A percentile compares a stretch with the other conserved stretches of the same genome.
phyloP scores from a whole-genome alignment of 176 grass and related monocot genomes.

The Eremochloa ophiuroides region DNA sequence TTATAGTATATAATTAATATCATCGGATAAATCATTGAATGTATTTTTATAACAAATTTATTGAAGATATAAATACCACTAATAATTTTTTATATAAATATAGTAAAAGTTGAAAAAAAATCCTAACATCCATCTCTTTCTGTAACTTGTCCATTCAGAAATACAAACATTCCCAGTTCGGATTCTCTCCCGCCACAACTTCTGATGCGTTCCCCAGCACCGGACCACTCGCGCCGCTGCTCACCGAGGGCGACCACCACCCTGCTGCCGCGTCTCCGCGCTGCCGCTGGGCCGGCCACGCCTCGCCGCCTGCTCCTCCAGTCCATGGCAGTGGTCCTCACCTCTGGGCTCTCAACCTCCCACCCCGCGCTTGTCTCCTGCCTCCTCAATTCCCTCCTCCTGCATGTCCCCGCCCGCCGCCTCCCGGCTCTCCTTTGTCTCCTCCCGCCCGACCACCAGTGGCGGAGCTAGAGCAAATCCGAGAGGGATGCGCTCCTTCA shows the following conservation, averaged over 20 bases:
- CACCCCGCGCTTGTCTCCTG: conserved; percentile 26
- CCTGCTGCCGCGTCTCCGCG: conserved; percentile 23
- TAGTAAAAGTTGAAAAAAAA: too few relatives aligned
- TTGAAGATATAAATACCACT: too few relatives aligned
- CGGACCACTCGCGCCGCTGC: not conserved
- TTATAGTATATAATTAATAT: too few relatives aligned
- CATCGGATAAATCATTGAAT: too few relatives aligned
- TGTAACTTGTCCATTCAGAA: too few relatives aligned
- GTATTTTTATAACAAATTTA: too few relatives aligned
- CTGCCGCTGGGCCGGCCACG: not conserved
- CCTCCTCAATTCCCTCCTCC: conserved; percentile 50
- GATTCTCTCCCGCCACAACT: not conserved
- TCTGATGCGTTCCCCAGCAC: not conserved
- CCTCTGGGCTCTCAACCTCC: conserved; percentile 32
- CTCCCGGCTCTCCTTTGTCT: conserved; percentile 35
- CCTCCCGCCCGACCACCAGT: conserved; percentile 35
- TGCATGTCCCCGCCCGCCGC: conserved; percentile 16
- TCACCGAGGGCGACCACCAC: not conserved
- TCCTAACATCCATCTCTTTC: too few relatives aligned
- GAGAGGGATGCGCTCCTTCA: too few relatives aligned
- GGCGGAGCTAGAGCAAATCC: too few relatives aligned
- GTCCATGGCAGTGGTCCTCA: conserved; percentile 35
- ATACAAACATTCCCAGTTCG: not conserved
- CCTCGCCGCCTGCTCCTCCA: conserved; percentile 33
- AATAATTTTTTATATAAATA: too few relatives aligned